Evolutionary conservation across 2,329 filamentous ascomycete species (phyloP), one percentile per base, ranked within the genome.

Genomic region (Colletotrichum trifolii): DNA sequence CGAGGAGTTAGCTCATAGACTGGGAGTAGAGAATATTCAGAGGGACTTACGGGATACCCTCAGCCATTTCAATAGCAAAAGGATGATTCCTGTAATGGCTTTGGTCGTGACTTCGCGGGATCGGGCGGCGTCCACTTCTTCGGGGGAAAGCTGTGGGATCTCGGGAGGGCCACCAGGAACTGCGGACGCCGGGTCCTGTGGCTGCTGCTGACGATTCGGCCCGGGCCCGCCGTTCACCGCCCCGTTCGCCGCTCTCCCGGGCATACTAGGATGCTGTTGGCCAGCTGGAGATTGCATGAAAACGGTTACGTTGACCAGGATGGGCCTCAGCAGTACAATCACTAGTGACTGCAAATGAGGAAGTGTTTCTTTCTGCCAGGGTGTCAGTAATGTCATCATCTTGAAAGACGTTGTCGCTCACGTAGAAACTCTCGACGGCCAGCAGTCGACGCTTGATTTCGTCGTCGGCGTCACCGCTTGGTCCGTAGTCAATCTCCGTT

Each of bases 41-140:
- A 11, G 10, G 4, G 34, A 34, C 92, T 82, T 82, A 96, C 93
- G 96, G 63, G 94, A 97, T 58, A 97, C 83, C 76, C 97, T 96
- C 72, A 98, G 91, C 96, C 96, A 99, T 78, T 98, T 99, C 66
- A 98, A 76, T 48, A 98, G 79, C n/a, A 97, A 82, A 35, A 99
- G 81, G 35, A 99, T 80, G 60, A 94, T 91, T 1, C 92, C 94
- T n/a, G 94, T 96, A 25, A 97, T 90, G 0, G 95, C 95, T 77
- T 98, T 98, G 34, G 91, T 89, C 11, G 91, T 91, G 55, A 99
- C 94, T 76, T 99, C 96, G 60, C 95, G 88, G 13, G 88, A 89
- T 54, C 96, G 87, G 59, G 92, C 85, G 45, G 90, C 89, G 75
- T 98, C 94, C 13, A 97, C 79, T 71, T 97, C 94, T 64, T 96